A percentile compares a stretch with the other conserved stretches of the same genome.
phyloP scores from a whole-genome alignment of 1,139 yeast species.

The Zygosaccharomyces sapae region DNA sequence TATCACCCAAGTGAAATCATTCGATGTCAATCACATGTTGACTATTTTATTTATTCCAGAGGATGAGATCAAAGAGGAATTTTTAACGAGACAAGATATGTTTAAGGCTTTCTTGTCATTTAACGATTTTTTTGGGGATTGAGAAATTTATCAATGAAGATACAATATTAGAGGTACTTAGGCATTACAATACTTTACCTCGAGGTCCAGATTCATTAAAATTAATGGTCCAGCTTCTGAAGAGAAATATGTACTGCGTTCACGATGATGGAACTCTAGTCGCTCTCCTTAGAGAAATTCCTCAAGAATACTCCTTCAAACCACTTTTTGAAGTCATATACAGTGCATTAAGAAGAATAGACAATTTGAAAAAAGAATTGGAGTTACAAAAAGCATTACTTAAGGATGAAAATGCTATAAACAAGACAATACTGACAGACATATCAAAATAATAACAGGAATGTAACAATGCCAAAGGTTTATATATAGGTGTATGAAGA shows the following conservation, averaged over 20 bases:
- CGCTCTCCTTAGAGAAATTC: constrained; percentile 20
- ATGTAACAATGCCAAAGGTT: not conserved
- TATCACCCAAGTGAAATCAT: constrained; percentile 14
- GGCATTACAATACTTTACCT: constrained; percentile 17
- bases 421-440: constrained; percentile 13
- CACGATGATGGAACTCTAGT: constrained; percentile 11
- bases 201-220: constrained; percentile 13
- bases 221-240: constrained; percentile 19
- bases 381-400: constrained; percentile 27
- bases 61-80: constrained; percentile 5
- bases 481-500: constrained; percentile 2
- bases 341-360: constrained; percentile 17
- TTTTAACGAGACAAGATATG: constrained; percentile 13
- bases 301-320: constrained; percentile 20
- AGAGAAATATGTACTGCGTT: constrained; percentile 18
- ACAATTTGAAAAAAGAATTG: constrained; percentile 11
- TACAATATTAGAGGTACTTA: constrained; percentile 21
- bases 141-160: constrained; percentile 18
- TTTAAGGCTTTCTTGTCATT: constrained; percentile 17
- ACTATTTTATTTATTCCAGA: constrained; percentile 19
- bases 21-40: constrained; percentile 24
- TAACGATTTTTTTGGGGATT: constrained; percentile 30
- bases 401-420: constrained; percentile 21
- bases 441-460: constrained; percentile 4
- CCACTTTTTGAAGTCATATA: constrained; percentile 18